A percentile compares a stretch with the other conserved stretches of the same genome.
Evolutionary conservation across 257 asterid species (phyloP).

Genomic region (Haberlea rhodopensis): DNA sequence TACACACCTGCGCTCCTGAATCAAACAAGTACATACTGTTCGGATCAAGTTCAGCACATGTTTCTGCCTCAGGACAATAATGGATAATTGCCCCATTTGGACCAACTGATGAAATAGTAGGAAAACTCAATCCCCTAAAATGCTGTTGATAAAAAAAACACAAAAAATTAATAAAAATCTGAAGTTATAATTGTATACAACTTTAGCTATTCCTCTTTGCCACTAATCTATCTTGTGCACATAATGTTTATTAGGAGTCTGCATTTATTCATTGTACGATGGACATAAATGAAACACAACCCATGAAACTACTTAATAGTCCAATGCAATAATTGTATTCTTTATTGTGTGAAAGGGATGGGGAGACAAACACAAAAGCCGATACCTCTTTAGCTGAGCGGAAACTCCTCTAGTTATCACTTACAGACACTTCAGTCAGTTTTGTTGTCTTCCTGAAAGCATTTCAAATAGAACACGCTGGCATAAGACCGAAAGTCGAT

Average conservation of each 20-base stretch:
- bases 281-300: too few relatives aligned
- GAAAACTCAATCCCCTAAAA: slow-evolving; percentile 89
- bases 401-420: slow-evolving; percentile 93
- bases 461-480: slow-evolving; percentile 20
- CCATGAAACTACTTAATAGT: too few relatives aligned
- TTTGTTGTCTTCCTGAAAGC: slow-evolving; percentile 34
- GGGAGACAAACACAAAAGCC: too few relatives aligned
- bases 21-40: slow-evolving; percentile 75
- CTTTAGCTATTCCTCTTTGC: not conserved
- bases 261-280: too few relatives aligned
- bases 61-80: slow-evolving; percentile 64
- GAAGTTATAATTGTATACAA: slow-evolving; percentile 3
- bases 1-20: slow-evolving; percentile 93
- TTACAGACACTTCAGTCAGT: slow-evolving; percentile 75
- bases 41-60: slow-evolving; percentile 91
- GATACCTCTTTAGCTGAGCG: slow-evolving; percentile 51
- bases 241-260: too few relatives aligned
- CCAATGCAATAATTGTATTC: too few relatives aligned
- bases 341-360: too few relatives aligned
- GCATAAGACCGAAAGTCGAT: slow-evolving; percentile 4
- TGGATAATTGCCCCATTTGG: slow-evolving; percentile 91
- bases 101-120: slow-evolving; percentile 91
- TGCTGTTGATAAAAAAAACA: slow-evolving; percentile 46
- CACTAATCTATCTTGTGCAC: too few relatives aligned
- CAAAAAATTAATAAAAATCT: slow-evolving; percentile 11